Conservation (phyloP, 2,329 filamentous ascomycete species). For the Colletotrichum sp. region DNA sequence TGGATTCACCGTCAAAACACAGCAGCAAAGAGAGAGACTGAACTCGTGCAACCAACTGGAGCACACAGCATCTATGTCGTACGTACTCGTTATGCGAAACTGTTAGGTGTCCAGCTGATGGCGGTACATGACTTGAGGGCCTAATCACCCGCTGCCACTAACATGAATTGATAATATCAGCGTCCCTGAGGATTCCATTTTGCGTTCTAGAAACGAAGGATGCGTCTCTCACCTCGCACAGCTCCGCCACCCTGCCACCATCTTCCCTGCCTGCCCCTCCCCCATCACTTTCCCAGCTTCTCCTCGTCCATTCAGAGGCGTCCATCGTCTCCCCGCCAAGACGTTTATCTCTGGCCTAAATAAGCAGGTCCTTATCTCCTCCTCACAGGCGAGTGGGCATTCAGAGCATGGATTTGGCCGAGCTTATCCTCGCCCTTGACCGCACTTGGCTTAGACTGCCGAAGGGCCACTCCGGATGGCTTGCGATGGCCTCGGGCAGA, state of each 20-base stretch:
- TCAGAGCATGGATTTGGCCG: conserved; percentile 3
- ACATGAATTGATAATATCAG: conserved; percentile 6
- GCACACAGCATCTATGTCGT: neutral
- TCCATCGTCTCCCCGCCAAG: conserved; percentile 15
- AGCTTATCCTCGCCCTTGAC: conserved; percentile 19
- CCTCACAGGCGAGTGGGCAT: neutral
- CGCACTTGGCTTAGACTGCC: conserved; percentile 3
- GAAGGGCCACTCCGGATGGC: conserved; percentile 2
- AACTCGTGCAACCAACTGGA: neutral
- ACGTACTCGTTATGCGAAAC: conserved; percentile 15
- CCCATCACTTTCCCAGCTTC: neutral
- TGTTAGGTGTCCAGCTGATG: conserved; percentile 1
- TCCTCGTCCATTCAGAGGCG: conserved; percentile 1
- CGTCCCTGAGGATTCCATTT: neutral
- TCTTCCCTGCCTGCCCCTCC: conserved; percentile 7
- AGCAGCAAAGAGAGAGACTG: neutral
- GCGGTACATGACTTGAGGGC: neutral
- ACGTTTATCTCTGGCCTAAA: conserved; percentile 21
- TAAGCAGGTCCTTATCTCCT: conserved; percentile 22
- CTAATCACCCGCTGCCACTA: conserved; percentile 6
- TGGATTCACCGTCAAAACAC: neutral
- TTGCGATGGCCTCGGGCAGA: neutral
- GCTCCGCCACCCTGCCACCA: conserved; percentile 12
- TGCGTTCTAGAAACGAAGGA: conserved; percentile 13
- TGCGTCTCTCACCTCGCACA: neutral